These are phyloP conservation scores for Salix exigua DNA, from an alignment of 345 rosid species.

Conservation along the genomic window DNA sequence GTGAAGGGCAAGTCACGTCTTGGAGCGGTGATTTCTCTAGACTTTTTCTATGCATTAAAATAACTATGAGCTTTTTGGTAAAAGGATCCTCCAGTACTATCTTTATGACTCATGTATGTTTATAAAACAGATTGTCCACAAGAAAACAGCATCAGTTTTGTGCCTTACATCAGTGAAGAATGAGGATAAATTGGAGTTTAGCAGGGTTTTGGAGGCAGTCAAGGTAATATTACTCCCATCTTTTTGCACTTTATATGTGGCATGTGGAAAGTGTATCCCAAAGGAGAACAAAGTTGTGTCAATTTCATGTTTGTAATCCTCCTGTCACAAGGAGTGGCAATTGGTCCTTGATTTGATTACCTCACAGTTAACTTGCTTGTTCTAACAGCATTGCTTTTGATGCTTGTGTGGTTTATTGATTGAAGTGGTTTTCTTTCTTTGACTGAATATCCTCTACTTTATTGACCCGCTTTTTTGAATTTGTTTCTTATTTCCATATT, in stretches of 20 bases:
- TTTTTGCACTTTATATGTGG: neutral
- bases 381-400: neutral
- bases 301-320: neutral
- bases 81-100: too few relatives aligned
- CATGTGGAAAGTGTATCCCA: neutral
- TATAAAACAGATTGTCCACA: slow-evolving; percentile 54
- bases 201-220: slow-evolving; percentile 67
- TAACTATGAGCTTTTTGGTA: too few relatives aligned
- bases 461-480: neutral
- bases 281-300: neutral
- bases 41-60: neutral
- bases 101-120: too few relatives aligned
- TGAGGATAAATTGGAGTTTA: slow-evolving; percentile 72
- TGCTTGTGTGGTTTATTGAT: neutral
- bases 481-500: neutral
- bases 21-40: slow-evolving; percentile 45
- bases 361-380: neutral
- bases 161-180: slow-evolving; percentile 74
- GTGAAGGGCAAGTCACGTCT: slow-evolving; percentile 78
- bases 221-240: slow-evolving; percentile 38
- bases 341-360: neutral
- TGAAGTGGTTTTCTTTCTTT: neutral
- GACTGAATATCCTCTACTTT: neutral
- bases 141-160: slow-evolving; percentile 68
- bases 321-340: neutral